Evolutionary conservation across 2,329 filamentous ascomycete genomes (phyloP), one percentile per base, ranked within the genome.

Genomic region (Aspergillus brunneoviolaceus): DNA sequence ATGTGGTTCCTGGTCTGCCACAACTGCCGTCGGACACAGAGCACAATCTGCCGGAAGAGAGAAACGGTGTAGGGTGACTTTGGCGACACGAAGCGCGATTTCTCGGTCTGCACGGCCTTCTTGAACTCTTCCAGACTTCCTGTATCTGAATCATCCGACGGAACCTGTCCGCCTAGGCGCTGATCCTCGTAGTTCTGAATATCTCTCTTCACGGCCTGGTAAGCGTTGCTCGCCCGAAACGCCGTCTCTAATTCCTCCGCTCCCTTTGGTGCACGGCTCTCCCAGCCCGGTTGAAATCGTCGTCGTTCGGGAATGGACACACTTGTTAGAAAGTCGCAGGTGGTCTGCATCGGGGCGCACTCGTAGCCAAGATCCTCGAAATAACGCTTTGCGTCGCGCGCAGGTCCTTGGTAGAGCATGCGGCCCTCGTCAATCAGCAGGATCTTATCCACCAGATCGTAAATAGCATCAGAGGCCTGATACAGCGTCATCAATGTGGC

Each of bases 1-100:
- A 81, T 85, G 71, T 95, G 89, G 19, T 89, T 89, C 64, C 84
- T 82, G 31, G 91, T 84, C 47, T 94, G 83, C 87, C 89, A 91
- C 57, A 90, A 84, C 72, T 93, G 89, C 25, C 90, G 84, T 63
- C 85, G 81, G 0, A 86, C 87, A 55, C 72, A 75, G n/a, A 74
- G 57, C 2, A 68, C 61, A 2, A 93, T 85, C 73, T 94, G 90
- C 2, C 85, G 82, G 53, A 83, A 77, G 67, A 92, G 88, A 10
- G 87, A 89, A 57, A 92, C 85, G 0, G 89, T 92, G 73, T 91
- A 94, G 16, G 86, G 84, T 6, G 87, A 89, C 58, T 87, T 87
- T 66, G 89, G 83, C 2, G 81, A 80, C 0, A 87, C 85, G 48
- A 73, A 74, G 3, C 72, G 72, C 27, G 72, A 74, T 52, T 74